A percentile compares a stretch with the other conserved stretches of the same genome.
Conservation (phyloP, 2,329 filamentous ascomycete genomes). For the Fusarium tanahbumbuense region DNA sequence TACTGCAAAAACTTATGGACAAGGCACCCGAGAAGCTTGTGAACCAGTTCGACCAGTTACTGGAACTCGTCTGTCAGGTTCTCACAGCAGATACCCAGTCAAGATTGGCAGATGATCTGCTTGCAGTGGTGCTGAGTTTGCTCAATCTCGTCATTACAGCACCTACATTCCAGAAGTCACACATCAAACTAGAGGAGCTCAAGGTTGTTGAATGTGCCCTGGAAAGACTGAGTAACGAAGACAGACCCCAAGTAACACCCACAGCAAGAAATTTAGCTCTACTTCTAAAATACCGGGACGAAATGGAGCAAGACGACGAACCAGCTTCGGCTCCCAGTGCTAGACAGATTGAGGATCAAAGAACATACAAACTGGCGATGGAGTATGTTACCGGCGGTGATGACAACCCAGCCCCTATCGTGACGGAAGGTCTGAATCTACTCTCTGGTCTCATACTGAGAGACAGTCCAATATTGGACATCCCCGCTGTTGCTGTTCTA, state of each 20-base stretch:
- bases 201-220: constrained; percentile 62
- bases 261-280: constrained; percentile 68
- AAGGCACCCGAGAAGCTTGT: constrained; percentile 72
- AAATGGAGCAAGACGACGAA: constrained; percentile 60
- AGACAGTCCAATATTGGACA: constrained; percentile 70
- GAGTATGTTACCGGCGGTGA: constrained; percentile 69
- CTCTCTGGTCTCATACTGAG: constrained; percentile 67
- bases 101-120: constrained; percentile 59
- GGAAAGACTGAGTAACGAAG: constrained; percentile 53
- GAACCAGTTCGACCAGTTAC: constrained; percentile 70
- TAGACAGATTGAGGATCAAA: constrained; percentile 68
- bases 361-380: constrained; percentile 71
- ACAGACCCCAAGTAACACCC: constrained; percentile 57
- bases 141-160: constrained; percentile 70
- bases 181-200: constrained; percentile 57
- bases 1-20: constrained; percentile 74
- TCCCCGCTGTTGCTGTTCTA: constrained; percentile 72
- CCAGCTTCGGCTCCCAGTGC: constrained; percentile 54
- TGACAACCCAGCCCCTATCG: constrained; percentile 74
- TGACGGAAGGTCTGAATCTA: constrained; percentile 72
- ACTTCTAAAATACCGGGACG: constrained; percentile 66
- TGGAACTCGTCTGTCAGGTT: constrained; percentile 72
- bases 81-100: constrained; percentile 60
- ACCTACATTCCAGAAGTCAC: constrained; percentile 64
- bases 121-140: constrained; percentile 68